These are phyloP conservation scores for Pseudonitzschia delicatissima DNA, from an alignment of 108 stramenopile species.

Conservation along the genomic window DNA sequence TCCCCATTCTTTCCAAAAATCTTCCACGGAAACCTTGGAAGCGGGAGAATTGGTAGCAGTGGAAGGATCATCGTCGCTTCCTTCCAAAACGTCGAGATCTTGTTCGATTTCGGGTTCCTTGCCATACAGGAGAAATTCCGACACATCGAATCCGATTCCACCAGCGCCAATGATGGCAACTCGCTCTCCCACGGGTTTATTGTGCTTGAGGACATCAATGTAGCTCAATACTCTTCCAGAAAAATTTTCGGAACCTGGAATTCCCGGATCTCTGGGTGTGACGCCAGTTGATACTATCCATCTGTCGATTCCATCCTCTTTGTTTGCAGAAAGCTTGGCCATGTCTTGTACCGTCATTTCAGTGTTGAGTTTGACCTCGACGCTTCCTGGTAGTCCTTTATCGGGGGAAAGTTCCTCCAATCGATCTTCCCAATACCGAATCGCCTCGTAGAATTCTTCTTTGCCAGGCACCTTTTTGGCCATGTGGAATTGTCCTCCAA, in stretches of 20 bases:
- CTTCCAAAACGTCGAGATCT: background rate
- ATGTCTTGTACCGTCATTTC: slow-evolving; percentile 55
- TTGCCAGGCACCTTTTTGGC: slow-evolving; percentile 97
- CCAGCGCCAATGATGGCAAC: slow-evolving; percentile 98
- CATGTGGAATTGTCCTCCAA: slow-evolving; percentile 97
- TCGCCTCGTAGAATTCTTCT: slow-evolving; percentile 97
- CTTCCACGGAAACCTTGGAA: slow-evolving; percentile 38
- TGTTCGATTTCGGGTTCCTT: slow-evolving; percentile 18
- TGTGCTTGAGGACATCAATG: slow-evolving; percentile 85
- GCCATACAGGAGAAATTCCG: slow-evolving; percentile 87
- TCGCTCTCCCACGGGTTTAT: slow-evolving; percentile 76
- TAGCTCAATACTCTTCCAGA: slow-evolving; percentile 87
- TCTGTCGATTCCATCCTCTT: slow-evolving; percentile 50
- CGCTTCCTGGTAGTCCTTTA: background rate
- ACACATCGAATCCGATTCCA: slow-evolving; percentile 98
- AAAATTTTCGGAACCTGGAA: slow-evolving; percentile 69
- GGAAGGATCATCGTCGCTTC: slow-evolving; percentile 13
- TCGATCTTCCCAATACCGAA: slow-evolving; percentile 83
- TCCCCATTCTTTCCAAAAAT: slow-evolving; percentile 92
- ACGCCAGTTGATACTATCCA: slow-evolving; percentile 97
- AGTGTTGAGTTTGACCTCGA: slow-evolving; percentile 49
- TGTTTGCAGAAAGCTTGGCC: slow-evolving; percentile 20
- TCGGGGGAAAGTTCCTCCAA: slow-evolving; percentile 43
- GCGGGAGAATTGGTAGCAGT: background rate
- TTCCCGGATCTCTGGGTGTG: slow-evolving; percentile 74